Percentiles rank a stretch among this genome's conserved stretches.
These are phyloP conservation scores for Pseudonitzschia multiseries DNA, from an alignment of 108 stramenopile species.

Conservation along the genomic window DNA sequence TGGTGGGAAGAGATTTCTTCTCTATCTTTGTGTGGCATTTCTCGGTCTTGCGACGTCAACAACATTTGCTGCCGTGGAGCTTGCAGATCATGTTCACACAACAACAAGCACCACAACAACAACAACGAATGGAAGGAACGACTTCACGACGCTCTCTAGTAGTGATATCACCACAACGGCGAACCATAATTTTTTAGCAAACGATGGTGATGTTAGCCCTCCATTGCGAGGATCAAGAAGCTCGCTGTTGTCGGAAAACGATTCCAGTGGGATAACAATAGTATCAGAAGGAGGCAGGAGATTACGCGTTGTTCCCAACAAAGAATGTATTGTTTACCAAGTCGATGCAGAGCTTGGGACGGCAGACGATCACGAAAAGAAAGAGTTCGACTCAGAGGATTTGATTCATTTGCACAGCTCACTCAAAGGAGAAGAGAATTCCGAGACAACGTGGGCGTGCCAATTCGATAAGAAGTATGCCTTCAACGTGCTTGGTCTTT, in stretches of 20 bases:
- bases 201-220: no score
- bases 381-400: neutral
- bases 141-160: no score
- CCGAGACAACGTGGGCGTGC: neutral
- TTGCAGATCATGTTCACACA: no score
- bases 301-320: neutral
- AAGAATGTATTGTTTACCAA: neutral
- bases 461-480: neutral
- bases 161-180: no score
- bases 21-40: no score
- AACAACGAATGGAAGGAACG: no score
- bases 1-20: no score
- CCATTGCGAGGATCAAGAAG: no score
- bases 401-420: neutral
- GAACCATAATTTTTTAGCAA: no score
- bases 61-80: no score
- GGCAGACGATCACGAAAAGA: neutral
- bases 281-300: neutral
- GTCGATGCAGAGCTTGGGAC: neutral
- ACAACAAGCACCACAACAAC: no score
- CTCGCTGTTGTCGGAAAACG: neutral
- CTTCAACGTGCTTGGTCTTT: neutral
- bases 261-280: neutral
- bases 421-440: neutral
- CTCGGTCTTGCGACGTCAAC: no score